Evolutionary conservation across 2,329 filamentous ascomycete genomes (phyloP).

Genomic region (Fusarium buxicola): DNA sequence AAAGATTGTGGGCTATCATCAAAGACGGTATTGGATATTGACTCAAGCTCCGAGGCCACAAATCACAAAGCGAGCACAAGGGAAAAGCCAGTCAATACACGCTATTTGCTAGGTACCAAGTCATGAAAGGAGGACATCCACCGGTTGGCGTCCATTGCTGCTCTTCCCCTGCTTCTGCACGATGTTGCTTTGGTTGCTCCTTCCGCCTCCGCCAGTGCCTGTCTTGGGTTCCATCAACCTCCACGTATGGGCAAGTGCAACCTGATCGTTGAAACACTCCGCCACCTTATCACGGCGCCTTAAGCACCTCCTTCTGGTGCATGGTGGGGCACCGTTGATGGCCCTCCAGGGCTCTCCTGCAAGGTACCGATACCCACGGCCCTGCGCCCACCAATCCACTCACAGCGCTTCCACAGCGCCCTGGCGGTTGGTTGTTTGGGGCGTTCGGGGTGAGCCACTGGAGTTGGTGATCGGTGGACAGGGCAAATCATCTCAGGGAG

Average conservation of each 20-base stretch:
- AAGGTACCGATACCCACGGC: conserved; percentile 35
- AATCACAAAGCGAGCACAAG: background rate
- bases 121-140: background rate
- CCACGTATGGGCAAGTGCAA: conserved; percentile 33
- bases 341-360: conserved; percentile 28
- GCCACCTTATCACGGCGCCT: conserved; percentile 42
- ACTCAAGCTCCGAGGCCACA: conserved; percentile 1
- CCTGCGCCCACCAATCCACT: conserved; percentile 34
- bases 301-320: conserved; percentile 29
- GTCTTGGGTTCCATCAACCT: conserved; percentile 33
- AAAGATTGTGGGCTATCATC: background rate
- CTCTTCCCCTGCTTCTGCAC: conserved; percentile 12
- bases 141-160: background rate
- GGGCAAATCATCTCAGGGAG: background rate
- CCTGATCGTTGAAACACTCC: conserved; percentile 43
- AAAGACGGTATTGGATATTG: too few relatives aligned
- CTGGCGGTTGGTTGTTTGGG: conserved; percentile 14
- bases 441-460: conserved; percentile 14
- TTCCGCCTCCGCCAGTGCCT: conserved; percentile 21
- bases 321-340: conserved; percentile 16
- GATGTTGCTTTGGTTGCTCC: conserved; percentile 7
- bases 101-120: background rate
- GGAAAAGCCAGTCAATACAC: background rate
- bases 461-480: background rate
- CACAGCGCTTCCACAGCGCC: conserved; percentile 24